These are phyloP conservation scores for Zea luxurians DNA, from an alignment of 176 grass and related monocot genomes.

Conservation along the genomic window DNA sequence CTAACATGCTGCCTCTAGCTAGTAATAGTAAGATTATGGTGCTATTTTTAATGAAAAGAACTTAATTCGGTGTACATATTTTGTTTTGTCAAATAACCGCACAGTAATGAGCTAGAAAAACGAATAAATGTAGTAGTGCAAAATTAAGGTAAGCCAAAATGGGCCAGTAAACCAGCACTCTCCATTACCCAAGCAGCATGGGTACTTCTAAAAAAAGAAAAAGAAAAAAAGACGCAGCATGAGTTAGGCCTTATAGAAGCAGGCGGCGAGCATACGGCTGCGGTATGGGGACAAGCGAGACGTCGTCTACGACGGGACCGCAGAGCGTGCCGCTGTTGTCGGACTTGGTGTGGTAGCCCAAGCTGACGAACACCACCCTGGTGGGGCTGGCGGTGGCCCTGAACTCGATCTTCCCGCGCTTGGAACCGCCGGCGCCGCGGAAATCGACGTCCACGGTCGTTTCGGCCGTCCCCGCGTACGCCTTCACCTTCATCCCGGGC, in stretches of 20 bases:
- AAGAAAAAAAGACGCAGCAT: background rate
- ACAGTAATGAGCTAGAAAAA: no score
- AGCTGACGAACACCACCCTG: slow-evolving; percentile 48
- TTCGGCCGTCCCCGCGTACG: slow-evolving; percentile 32
- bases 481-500: slow-evolving; percentile 35
- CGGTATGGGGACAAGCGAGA: slow-evolving; percentile 34
- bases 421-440: slow-evolving; percentile 40
- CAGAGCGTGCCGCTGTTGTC: slow-evolving; percentile 62
- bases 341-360: slow-evolving; percentile 39
- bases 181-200: background rate
- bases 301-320: slow-evolving; percentile 53
- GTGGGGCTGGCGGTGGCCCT: slow-evolving; percentile 26
- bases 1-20: no score
- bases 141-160: no score
- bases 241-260: background rate
- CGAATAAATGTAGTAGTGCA: no score
- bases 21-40: no score
- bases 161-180: background rate
- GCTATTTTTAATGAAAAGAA: no score
- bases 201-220: background rate
- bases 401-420: slow-evolving; percentile 47
- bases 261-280: background rate
- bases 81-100: no score
- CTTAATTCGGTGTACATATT: no score
- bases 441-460: slow-evolving; percentile 38